Evolutionary conservation across 495 filamentous ascomycete species (phyloP).

Genomic region (Penicillium desertorum): DNA sequence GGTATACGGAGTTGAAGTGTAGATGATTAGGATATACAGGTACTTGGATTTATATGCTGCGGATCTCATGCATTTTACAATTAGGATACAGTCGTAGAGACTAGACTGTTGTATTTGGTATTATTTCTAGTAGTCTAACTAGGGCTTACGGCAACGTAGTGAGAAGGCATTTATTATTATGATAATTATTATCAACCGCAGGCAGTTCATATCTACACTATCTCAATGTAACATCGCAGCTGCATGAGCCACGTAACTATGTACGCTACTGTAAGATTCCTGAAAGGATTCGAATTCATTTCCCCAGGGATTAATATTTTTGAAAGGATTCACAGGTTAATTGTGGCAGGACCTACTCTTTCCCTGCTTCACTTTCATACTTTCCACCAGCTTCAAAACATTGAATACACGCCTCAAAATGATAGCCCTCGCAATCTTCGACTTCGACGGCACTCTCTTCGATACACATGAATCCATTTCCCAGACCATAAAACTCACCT

Average conservation of each 20-base stretch:
- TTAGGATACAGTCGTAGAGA: neutral
- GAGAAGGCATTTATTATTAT: neutral
- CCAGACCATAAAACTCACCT: conserved; percentile 23
- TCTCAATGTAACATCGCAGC: conserved; percentile 1
- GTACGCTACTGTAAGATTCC: neutral
- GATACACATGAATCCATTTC: conserved; percentile 28
- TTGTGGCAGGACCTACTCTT: neutral
- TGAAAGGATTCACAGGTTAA: neutral
- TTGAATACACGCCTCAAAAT: neutral
- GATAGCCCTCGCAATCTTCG: conserved; percentile 26
- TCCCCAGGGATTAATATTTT: neutral
- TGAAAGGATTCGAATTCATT: neutral
- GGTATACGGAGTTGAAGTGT: neutral
- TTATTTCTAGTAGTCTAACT: neutral
- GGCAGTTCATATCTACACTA: neutral
- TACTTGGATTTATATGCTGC: neutral
- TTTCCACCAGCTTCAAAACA: neutral
- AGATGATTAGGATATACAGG: neutral
- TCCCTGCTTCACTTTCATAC: neutral
- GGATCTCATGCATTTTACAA: neutral
- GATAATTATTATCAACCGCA: neutral
- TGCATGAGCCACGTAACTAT: conserved; percentile 1
- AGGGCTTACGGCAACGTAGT: neutral
- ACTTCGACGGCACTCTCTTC: conserved; percentile 35
- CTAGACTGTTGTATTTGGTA: neutral